Base-by-base conservation (phyloP, 2,329 filamentous ascomycete species). In the Penicillium aurantiogriseum region DNA sequence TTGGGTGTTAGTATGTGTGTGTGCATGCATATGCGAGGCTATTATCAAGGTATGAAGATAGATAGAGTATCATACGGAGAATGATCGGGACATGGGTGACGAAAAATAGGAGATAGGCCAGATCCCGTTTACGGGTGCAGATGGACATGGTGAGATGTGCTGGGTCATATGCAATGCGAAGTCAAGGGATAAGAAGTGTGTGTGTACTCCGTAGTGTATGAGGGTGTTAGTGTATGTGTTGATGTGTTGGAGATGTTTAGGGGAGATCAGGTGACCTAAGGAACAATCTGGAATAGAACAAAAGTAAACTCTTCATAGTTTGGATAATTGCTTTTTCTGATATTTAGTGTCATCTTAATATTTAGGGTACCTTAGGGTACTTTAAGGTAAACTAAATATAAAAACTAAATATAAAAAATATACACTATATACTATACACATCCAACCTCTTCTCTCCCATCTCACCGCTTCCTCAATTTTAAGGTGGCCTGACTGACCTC, bases 71-170 rank as follows among this genome's bases (percentile, higher is more conserved):
- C 62, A 55, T 74, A 87, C 85, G 72, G 61, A 88, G 80, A 74
- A 88, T 83, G 39, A 88, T 77, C 0, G 85, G 84, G 35, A 88
- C 69, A 66, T 88, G 85, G 23, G 83, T 80, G 51, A 78, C 54
- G 72, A 89, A 89, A 76, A 88, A 88, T 39, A 80, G 63, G 5
- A 88, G 76, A 64, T 79, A 79, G 40, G 74, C 46, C 43, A 72
- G 62, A 58, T 79, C 77, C 57, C 70, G 59, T 59, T 74, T 78
- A 43, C 74, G 70, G 11, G 27, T 51, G 39, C 39, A 51, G 50
- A 51, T 51, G 8, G 29, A 19, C 31, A 58, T 65, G 61, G 68
- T 66, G 49, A 72, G 63, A n/a, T 66, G 25, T 33, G 59, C 47
- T 49, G 54, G 15, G 43, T 40, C 44, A 36, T 21, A 43, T 40